Percentiles rank a stretch among this genome's conserved stretches.
Conservation (phyloP, 176 grass and related monocot genomes). For the Carex parvula region DNA sequence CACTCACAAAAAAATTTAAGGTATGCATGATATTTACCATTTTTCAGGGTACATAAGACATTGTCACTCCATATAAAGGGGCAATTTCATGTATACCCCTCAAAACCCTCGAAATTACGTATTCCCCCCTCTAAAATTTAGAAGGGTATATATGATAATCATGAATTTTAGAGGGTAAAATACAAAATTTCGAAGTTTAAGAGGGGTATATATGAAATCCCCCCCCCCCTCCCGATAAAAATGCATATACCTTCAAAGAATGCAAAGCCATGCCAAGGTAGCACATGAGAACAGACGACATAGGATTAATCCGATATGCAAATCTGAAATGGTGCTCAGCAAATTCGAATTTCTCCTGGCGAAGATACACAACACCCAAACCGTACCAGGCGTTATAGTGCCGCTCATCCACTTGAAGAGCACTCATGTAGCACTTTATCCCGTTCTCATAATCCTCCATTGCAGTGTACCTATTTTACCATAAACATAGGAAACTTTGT, state of each 20-base stretch:
- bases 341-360: conserved; percentile 97
- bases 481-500: neutral
- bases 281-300: conserved; percentile 96
- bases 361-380: conserved; percentile 85
- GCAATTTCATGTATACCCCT: too few relatives aligned
- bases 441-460: conserved; percentile 97
- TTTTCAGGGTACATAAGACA: conserved; percentile 11
- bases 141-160: too few relatives aligned
- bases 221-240: neutral
- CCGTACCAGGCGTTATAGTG: conserved; percentile 89
- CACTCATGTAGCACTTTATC: conserved; percentile 75
- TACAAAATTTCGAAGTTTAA: too few relatives aligned
- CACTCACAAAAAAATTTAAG: too few relatives aligned
- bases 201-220: too few relatives aligned
- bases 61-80: neutral
- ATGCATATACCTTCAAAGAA: conserved; percentile 74
- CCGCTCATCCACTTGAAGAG: conserved; percentile 73
- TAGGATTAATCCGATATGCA: conserved; percentile 83
- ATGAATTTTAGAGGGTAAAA: too few relatives aligned
- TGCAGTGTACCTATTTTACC: conserved; percentile 55
- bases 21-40: neutral
- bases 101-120: too few relatives aligned
- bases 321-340: conserved; percentile 98
- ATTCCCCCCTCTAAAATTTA: too few relatives aligned
- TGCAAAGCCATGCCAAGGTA: conserved; percentile 91